These are phyloP conservation scores for Mychonastes homosphaera DNA, from an alignment of 139 green algal species.

Conservation along the genomic window DNA sequence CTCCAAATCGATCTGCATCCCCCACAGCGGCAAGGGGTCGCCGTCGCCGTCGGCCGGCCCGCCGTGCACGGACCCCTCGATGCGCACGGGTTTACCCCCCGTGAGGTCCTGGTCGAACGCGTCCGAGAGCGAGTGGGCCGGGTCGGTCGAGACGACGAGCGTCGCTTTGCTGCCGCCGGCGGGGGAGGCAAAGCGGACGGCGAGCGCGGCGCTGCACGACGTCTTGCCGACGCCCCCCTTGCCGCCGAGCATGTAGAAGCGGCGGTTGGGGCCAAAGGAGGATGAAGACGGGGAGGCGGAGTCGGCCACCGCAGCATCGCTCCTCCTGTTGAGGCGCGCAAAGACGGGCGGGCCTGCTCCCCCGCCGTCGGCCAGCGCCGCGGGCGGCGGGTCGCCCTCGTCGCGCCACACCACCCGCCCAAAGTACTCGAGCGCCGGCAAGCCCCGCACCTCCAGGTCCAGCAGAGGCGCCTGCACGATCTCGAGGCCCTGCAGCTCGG, in stretches of 20 bases:
- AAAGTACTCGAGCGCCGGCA: conserved; percentile 86
- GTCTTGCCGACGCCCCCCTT: conserved; percentile 99
- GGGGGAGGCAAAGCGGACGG: conserved; percentile 50
- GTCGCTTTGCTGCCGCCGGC: conserved; percentile 74
- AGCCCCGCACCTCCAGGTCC: conserved; percentile 85
- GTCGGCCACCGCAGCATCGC: too few relatives aligned
- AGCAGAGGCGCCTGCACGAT: conserved; percentile 65
- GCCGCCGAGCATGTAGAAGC: conserved; percentile 80
- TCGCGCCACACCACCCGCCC: conserved; percentile 55
- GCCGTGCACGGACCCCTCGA: too few relatives aligned
- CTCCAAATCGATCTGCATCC: conserved; percentile 75
- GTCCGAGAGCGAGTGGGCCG: conserved; percentile 93
- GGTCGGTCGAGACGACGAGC: conserved; percentile 95
- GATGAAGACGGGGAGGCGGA: too few relatives aligned
- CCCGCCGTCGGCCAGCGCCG: too few relatives aligned
- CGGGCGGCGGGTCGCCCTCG: too few relatives aligned
- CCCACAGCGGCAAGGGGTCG: conserved; percentile 74
- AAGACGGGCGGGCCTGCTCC: too few relatives aligned
- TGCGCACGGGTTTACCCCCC: conserved; percentile 69
- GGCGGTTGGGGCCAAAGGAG: conserved; percentile 26
- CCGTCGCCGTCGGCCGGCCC: conserved; percentile 53
- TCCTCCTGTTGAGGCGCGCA: too few relatives aligned
- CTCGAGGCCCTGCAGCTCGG: conserved; percentile 31
- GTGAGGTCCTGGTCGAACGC: conserved; percentile 87
- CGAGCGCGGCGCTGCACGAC: conserved; percentile 65